Conservation (phyloP, 805 yeast species). For the Metschnikowia peoriensis region DNA sequence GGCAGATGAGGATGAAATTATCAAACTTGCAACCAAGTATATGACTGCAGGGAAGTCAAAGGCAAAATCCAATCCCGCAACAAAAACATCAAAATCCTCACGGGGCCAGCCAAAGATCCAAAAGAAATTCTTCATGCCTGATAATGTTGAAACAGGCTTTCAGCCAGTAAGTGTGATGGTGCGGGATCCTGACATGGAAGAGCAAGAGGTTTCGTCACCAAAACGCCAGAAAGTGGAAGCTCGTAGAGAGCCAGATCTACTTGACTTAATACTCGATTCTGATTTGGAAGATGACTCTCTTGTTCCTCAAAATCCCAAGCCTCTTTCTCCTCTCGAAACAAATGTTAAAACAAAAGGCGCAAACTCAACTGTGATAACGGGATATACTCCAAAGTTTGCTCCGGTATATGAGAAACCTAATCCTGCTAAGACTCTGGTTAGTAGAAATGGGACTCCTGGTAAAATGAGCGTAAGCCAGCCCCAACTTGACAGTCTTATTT, state of each 20-base stretch:
- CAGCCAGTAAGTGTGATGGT: conserved; percentile 50
- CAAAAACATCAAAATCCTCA: conserved; percentile 19
- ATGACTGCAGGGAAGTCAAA: conserved; percentile 41
- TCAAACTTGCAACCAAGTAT: conserved; percentile 63
- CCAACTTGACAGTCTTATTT: conserved; percentile 1
- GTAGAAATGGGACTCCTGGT: background rate
- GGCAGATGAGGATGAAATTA: conserved; percentile 64
- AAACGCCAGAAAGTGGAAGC: conserved; percentile 1
- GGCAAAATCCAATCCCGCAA: conserved; percentile 12
- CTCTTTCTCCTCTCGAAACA: background rate
- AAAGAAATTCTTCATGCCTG: conserved; percentile 71
- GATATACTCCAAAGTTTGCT: background rate
- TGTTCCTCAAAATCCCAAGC: background rate
- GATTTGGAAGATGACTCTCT: conserved; percentile 8
- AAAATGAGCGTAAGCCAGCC: background rate
- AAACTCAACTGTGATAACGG: no score
- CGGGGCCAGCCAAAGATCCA: conserved; percentile 16
- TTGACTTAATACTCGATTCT: conserved; percentile 17
- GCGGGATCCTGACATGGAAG: conserved; percentile 7
- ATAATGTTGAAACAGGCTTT: conserved; percentile 65
- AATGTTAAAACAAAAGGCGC: background rate
- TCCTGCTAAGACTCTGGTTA: background rate
- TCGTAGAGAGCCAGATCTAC: conserved; percentile 6
- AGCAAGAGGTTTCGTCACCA: background rate
- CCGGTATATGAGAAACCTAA: background rate